Conservation (phyloP, 441 rosid genomes). For the Gossypium lobatum region DNA sequence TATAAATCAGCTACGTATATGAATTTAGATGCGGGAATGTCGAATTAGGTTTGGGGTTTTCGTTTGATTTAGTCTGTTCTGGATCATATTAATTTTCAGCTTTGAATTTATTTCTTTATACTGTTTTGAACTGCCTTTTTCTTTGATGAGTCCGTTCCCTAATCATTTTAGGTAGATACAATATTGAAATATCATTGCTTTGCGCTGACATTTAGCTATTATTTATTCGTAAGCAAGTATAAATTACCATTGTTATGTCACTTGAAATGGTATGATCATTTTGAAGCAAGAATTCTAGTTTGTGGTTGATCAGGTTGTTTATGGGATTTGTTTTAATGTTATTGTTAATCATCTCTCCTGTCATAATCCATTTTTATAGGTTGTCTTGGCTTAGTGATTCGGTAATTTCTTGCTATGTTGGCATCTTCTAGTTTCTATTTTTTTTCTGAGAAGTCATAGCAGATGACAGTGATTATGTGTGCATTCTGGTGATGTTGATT, state of each 20-base stretch:
- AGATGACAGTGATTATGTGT: neutral
- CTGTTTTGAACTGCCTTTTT: neutral
- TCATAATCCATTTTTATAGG: neutral
- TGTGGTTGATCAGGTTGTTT: neutral
- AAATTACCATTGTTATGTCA: neutral
- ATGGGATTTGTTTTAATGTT: neutral
- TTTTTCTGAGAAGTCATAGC: neutral
- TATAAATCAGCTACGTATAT: neutral
- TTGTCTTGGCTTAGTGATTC: neutral
- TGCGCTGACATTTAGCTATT: neutral
- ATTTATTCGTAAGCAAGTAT: neutral
- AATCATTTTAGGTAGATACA: slow-evolving; percentile 4
- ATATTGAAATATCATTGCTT: neutral
- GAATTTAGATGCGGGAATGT: neutral
- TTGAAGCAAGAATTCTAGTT: neutral
- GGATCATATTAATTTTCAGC: neutral
- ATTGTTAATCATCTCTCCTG: neutral
- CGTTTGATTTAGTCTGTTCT: neutral
- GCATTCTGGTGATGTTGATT: neutral
- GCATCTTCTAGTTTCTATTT: neutral
- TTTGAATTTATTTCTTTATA: neutral
- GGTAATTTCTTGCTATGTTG: neutral
- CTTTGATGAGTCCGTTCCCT: neutral
- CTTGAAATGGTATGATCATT: neutral
- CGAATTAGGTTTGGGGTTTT: neutral